Conservation (phyloP, 306 rosid species). For the Begonia peltatifolia region DNA sequence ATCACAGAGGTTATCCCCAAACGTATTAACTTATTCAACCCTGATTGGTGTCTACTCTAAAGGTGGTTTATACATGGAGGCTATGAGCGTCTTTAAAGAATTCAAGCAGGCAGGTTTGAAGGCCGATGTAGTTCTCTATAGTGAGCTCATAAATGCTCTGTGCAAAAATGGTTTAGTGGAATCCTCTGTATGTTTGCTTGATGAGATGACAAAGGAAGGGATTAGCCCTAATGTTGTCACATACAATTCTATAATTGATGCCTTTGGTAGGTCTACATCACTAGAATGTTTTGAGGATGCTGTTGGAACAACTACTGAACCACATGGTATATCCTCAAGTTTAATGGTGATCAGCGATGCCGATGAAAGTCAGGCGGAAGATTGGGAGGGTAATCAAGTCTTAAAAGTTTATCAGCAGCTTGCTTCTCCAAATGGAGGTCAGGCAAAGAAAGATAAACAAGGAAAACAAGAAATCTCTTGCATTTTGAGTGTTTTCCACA, state of each 20-base stretch:
- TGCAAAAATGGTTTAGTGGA: slow-evolving; percentile 72
- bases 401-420: slow-evolving; percentile 36
- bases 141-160: slow-evolving; percentile 62
- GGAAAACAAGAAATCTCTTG: slow-evolving; percentile 30
- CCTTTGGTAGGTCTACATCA: slow-evolving; percentile 40
- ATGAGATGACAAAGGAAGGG: slow-evolving; percentile 76
- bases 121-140: slow-evolving; percentile 81
- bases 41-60: slow-evolving; percentile 67
- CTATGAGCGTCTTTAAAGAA: slow-evolving; percentile 51
- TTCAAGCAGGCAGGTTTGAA: slow-evolving; percentile 55
- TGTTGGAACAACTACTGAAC: slow-evolving; percentile 13
- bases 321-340: slow-evolving; percentile 11
- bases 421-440: slow-evolving; percentile 47
- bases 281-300: slow-evolving; percentile 18
- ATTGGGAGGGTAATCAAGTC: slow-evolving; percentile 16
- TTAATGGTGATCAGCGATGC: slow-evolving; percentile 7
- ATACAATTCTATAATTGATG: slow-evolving; percentile 71
- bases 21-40: slow-evolving; percentile 72
- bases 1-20: slow-evolving; percentile 33
- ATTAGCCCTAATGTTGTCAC: slow-evolving; percentile 80
- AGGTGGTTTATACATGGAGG: slow-evolving; percentile 63
- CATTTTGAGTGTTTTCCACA: slow-evolving; percentile 47
- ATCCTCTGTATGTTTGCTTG: slow-evolving; percentile 67
- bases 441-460: slow-evolving; percentile 23
- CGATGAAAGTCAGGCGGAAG: slow-evolving; percentile 8